Evolutionary conservation across 2,329 filamentous ascomycete species (phyloP), one percentile per base, ranked within the genome.

Genomic region (Calonectria multiphialidica): DNA sequence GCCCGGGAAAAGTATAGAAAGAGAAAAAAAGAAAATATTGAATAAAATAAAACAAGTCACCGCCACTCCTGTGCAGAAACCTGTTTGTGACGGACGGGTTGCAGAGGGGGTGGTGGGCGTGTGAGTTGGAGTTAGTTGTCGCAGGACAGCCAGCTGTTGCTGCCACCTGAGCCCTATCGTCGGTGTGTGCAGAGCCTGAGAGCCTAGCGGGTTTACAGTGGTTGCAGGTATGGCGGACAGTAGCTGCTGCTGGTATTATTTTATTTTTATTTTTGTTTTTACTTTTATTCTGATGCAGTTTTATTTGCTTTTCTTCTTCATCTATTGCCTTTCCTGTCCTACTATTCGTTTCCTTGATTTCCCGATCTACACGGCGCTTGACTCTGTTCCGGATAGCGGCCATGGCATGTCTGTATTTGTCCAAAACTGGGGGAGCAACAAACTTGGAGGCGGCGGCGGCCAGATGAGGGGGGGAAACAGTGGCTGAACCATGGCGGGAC

Each of bases 121-220:
- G 49, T 18, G 49, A 1, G 49, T 33, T 9, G 30, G 33, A 16
- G 57, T 61, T 40, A 44, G 35, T 42, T 61, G 57, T 61, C 53
- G 33, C 53, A 57, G 35, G 37, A 55, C 1, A 49, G 18, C 18
- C 10, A 35, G 15, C 8, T 4, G 18, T 12, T 55, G 5, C 49
- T 16, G 53, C 33, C 23, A 23, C 33, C 33, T 57, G 53, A 35
- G 15, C 18, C 28, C 28, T 30, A 30, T 30, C 8, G 28, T 30
- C 28, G 28, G 28, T 5, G 28, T n/a, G 28, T 30, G 21, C 9
- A 23, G 28, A 21, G 9, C 16, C 23, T 15, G 21, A 25, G 57
- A 61, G 55, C 35, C 37, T 35, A n/a, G 35, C 13, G 16, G 35
- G 42, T 57, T 57, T 66, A 50, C 42, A 65, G 61, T 70, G 68